Conservation (phyloP, 768 basidiomycete species). For the Boletus insuetus region DNA sequence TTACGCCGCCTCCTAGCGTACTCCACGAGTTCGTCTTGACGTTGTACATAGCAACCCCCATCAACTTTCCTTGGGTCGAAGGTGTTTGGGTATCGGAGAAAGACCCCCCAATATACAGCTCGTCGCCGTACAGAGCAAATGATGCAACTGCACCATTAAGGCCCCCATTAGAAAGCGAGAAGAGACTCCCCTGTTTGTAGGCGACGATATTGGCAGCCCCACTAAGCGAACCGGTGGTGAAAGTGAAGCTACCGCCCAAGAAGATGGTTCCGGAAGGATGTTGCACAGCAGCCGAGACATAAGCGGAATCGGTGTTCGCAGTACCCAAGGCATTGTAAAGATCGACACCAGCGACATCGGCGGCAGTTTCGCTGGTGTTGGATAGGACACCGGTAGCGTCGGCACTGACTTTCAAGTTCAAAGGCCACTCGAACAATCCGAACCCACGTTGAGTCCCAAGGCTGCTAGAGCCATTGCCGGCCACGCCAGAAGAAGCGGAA, state of each 20-base stretch:
- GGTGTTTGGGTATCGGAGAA: constrained; percentile 68
- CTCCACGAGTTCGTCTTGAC: constrained; percentile 63
- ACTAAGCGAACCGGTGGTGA: constrained; percentile 53
- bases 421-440: constrained; percentile 89
- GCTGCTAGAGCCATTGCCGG: constrained; percentile 31
- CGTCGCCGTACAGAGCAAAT: constrained; percentile 57
- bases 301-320: constrained; percentile 31
- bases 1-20: constrained; percentile 66
- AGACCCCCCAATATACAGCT: constrained; percentile 82
- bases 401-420: constrained; percentile 39
- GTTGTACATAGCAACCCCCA: constrained; percentile 70
- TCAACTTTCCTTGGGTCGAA: constrained; percentile 51
- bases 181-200: constrained; percentile 59
- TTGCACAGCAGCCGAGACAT: constrained; percentile 56
- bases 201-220: constrained; percentile 69
- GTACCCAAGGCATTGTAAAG: constrained; percentile 63
- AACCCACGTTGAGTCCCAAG: constrained; percentile 51
- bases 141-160: constrained; percentile 78
- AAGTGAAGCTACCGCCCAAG: constrained; percentile 74
- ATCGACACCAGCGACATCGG: constrained; percentile 61
- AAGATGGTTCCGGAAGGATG: constrained; percentile 66
- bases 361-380: constrained; percentile 66
- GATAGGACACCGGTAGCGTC: constrained; percentile 64
- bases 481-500: constrained; percentile 25
- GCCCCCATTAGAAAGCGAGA: constrained; percentile 58